Conservation (phyloP, 2,329 filamentous ascomycete species). For the Xylariaceae sp. region DNA sequence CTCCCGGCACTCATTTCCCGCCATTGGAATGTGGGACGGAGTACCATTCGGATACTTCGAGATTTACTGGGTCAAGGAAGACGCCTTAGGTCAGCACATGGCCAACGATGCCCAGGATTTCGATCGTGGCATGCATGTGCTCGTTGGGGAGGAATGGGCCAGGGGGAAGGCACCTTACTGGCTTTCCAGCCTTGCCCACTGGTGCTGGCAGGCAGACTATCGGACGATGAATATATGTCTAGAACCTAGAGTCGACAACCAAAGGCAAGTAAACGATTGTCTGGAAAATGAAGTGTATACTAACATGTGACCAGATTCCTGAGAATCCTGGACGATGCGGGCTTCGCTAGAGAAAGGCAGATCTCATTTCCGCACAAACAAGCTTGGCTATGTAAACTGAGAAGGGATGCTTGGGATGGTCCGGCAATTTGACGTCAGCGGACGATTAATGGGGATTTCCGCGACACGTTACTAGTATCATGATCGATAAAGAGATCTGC, state of each 20-base stretch:
- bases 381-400: slow-evolving; percentile 76
- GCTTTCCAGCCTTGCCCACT: slow-evolving; percentile 85
- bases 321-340: slow-evolving; percentile 64
- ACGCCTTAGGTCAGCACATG: slow-evolving; percentile 67
- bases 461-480: too few species aligned
- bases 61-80: slow-evolving; percentile 97
- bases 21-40: slow-evolving; percentile 89
- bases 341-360: slow-evolving; percentile 84
- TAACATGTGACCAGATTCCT: slow-evolving; percentile 51
- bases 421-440: slow-evolving; percentile 40
- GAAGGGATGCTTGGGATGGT: slow-evolving; percentile 74
- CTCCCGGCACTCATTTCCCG: slow-evolving; percentile 77
- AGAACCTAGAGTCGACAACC: slow-evolving; percentile 89
- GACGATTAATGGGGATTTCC: too few species aligned
- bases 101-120: slow-evolving; percentile 67
- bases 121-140: slow-evolving; percentile 81
- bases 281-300: background rate
- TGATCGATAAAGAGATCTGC: too few species aligned
- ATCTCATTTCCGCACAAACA: slow-evolving; percentile 90
- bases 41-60: slow-evolving; percentile 97
- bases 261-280: slow-evolving; percentile 56
- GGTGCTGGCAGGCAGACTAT: slow-evolving; percentile 71
- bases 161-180: slow-evolving; percentile 77
- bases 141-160: slow-evolving; percentile 91
- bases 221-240: slow-evolving; percentile 79